Percentiles rank a stretch among this genome's conserved stretches.
Evolutionary conservation across 257 asterid genomes (phyloP).

Genomic region (Fraxinus pennsylvanica): DNA sequence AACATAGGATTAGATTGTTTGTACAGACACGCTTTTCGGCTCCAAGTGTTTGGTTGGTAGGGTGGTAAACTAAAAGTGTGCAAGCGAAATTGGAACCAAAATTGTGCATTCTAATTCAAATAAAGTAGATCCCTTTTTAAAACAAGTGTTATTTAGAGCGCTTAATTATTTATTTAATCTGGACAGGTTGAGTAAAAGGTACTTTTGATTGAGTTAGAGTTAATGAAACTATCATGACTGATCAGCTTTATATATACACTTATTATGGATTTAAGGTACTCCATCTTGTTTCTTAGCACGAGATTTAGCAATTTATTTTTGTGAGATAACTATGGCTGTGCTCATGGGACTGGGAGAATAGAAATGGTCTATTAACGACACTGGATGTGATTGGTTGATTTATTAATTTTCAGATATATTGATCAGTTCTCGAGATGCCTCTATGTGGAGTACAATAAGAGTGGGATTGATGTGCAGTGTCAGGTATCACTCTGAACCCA

Average conservation of each 20-base stretch:
- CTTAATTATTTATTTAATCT: too few relatives aligned
- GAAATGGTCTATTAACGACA: not conserved
- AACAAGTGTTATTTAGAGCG: too few relatives aligned
- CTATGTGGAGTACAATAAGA: conserved; percentile 91
- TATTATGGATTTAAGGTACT: conserved; percentile 2
- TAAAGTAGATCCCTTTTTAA: too few relatives aligned
- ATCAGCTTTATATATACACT: not conserved
- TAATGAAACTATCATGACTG: not conserved
- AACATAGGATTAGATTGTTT: not conserved
- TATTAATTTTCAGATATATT: conserved; percentile 54
- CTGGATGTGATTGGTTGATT: not conserved
- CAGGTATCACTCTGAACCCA: conserved; percentile 52
- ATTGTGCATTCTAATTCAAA: too few relatives aligned
- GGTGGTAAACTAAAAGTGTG: too few relatives aligned
- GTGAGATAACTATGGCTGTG: not conserved
- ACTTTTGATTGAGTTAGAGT: too few relatives aligned
- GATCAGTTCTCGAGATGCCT: conserved; percentile 95
- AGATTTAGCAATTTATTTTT: not conserved
- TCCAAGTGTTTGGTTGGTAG: not conserved
- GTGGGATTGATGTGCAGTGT: conserved; percentile 94
- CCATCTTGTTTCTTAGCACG: not conserved
- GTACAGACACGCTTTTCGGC: not conserved
- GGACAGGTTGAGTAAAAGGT: too few relatives aligned
- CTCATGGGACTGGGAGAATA: not conserved
- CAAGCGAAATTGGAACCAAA: too few relatives aligned